Conservation (phyloP, 192 early-diverging fungal species). For the Backusella morwellensis region DNA sequence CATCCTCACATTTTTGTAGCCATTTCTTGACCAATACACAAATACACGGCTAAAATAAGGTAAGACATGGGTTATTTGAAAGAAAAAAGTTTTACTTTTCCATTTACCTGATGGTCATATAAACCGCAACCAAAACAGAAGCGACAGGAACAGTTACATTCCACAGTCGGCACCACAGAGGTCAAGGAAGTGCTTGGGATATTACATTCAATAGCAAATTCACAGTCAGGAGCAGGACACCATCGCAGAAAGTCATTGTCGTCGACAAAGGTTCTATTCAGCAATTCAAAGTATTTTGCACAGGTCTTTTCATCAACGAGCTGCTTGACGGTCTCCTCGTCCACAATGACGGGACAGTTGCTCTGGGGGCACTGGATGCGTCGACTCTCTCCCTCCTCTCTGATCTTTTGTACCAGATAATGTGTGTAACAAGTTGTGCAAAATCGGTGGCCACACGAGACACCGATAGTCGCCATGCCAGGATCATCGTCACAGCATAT, state of each 20-base stretch:
- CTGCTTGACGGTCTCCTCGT: conserved; percentile 74
- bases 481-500: conserved; percentile 85
- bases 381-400: conserved; percentile 84
- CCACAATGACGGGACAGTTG: conserved; percentile 82
- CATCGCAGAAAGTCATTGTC: conserved; percentile 81
- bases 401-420: conserved; percentile 84
- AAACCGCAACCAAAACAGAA: conserved; percentile 96
- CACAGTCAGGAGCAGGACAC: conserved; percentile 98
- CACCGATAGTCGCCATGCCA: conserved; percentile 58
- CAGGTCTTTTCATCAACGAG: conserved; percentile 57
- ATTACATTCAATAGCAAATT: conserved; percentile 90
- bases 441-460: conserved; percentile 89
- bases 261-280: conserved; percentile 92
- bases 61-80: not conserved
- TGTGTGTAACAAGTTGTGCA: conserved; percentile 84
- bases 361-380: conserved; percentile 81
- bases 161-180: conserved; percentile 83
- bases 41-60: conserved; percentile 61
- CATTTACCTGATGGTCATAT: conserved; percentile 65
- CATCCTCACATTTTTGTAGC: conserved; percentile 96
- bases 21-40: conserved; percentile 52
- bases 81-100: not conserved
- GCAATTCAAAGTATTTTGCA: conserved; percentile 66
- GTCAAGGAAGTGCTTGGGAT: conserved; percentile 65
- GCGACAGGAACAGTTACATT: conserved; percentile 70